A percentile compares a stretch with the other conserved stretches of the same genome.
These are phyloP conservation scores for Dryas alaskensis DNA, from an alignment of 306 rosid species.

Conservation along the genomic window DNA sequence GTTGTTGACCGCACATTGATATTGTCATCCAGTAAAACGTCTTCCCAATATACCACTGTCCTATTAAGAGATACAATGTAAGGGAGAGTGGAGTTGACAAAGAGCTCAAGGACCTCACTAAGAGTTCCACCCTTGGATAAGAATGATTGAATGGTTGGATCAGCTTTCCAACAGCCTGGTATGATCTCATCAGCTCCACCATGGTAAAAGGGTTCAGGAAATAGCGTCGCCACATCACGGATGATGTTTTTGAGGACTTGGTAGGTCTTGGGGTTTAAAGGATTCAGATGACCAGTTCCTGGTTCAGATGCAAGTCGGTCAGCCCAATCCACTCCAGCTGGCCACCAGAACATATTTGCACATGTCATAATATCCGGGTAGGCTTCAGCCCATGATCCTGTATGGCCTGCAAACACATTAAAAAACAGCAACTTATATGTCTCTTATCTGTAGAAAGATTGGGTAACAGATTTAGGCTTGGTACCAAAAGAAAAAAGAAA, in stretches of 20 bases:
- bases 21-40: constrained; percentile 45
- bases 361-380: constrained; percentile 83
- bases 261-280: constrained; percentile 75
- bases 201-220: constrained; percentile 75
- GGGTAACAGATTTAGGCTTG: no score
- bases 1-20: constrained; percentile 38
- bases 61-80: constrained; percentile 63
- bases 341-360: constrained; percentile 88
- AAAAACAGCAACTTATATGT: background rate
- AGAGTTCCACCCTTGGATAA: constrained; percentile 67
- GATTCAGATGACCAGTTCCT: constrained; percentile 88
- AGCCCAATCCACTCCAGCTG: constrained; percentile 47
- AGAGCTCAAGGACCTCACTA: constrained; percentile 59
- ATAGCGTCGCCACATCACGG: constrained; percentile 45
- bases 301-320: constrained; percentile 71
- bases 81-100: constrained; percentile 70
- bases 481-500: no score
- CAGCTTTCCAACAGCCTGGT: constrained; percentile 87
- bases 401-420: constrained; percentile 54
- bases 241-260: constrained; percentile 70
- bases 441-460: no score
- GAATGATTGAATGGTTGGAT: constrained; percentile 50
- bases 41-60: constrained; percentile 88
- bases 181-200: constrained; percentile 68
- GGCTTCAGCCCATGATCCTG: constrained; percentile 87